phyloP scores from a whole-genome alignment of 345 rosid species.

The Carallia brachiata region DNA sequence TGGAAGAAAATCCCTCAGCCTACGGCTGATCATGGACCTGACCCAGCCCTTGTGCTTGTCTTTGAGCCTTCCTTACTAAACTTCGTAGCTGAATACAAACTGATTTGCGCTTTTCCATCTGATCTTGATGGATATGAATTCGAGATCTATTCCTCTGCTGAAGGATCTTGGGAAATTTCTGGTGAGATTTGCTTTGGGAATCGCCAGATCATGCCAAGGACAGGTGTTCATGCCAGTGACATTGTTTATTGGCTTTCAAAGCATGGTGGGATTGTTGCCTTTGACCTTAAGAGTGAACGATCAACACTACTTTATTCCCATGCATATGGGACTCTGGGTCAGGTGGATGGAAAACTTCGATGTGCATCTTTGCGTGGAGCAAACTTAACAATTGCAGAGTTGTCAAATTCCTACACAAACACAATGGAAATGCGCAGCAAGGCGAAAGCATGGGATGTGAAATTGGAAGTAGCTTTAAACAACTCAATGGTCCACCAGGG shows the following conservation, averaged over 20 bases:
- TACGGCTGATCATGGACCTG: conserved; percentile 37
- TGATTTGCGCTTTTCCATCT: conserved; percentile 44
- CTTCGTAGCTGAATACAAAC: conserved; percentile 40
- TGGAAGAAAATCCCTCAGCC: conserved; percentile 46
- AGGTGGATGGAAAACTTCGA: conserved; percentile 34
- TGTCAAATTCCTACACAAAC: conserved; percentile 35
- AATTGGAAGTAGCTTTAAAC: conserved; percentile 6
- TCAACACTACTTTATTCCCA: conserved; percentile 7
- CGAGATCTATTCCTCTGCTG: conserved; percentile 43
- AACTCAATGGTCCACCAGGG: conserved; percentile 1
- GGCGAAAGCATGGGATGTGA: conserved; percentile 26
- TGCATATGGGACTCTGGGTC: conserved; percentile 26
- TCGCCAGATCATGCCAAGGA: conserved; percentile 17
- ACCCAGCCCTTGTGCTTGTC: conserved; percentile 43
- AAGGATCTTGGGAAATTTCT: conserved; percentile 43
- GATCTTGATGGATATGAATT: conserved; percentile 46
- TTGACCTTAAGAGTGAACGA: conserved; percentile 42
- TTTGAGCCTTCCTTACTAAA: conserved; percentile 46
- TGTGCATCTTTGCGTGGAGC: background rate
- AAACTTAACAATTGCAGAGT: conserved; percentile 8
- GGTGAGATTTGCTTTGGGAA: conserved; percentile 38
- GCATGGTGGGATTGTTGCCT: conserved; percentile 18
- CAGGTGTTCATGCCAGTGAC: conserved; percentile 36
- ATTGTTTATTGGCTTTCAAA: conserved; percentile 37
- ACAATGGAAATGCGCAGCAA: conserved; percentile 38